Percentiles rank a stretch among this genome's conserved stretches.
These are phyloP conservation scores for Metschnikowia colocasiae DNA, from an alignment of 805 yeast genomes.

Conservation along the genomic window DNA sequence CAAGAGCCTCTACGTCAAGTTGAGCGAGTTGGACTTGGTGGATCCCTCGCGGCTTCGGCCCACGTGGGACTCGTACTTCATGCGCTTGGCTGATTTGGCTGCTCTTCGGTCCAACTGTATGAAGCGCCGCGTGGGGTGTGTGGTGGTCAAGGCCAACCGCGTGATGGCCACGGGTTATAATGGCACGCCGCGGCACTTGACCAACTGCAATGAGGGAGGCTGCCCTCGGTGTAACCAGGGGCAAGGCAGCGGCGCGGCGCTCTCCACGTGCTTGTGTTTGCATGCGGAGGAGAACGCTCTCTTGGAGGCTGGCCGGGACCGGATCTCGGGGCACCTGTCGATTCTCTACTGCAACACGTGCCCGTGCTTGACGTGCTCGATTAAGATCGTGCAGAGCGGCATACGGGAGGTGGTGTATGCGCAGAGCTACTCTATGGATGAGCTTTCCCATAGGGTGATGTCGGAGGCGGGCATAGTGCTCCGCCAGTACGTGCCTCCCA, in stretches of 20 bases:
- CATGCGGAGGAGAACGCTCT: slow-evolving; percentile 98
- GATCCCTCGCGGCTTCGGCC: slow-evolving; percentile 65
- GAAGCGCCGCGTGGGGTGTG: slow-evolving; percentile 97
- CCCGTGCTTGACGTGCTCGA: slow-evolving; percentile 94
- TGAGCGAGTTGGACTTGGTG: slow-evolving; percentile 37
- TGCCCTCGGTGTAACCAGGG: slow-evolving; percentile 84
- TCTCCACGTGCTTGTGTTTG: slow-evolving; percentile 84
- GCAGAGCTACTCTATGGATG: slow-evolving; percentile 90
- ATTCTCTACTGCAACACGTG: slow-evolving; percentile 92
- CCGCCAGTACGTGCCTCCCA: slow-evolving; percentile 47
- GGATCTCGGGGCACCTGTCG: slow-evolving; percentile 57
- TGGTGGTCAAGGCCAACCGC: slow-evolving; percentile 77
- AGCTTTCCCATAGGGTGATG: slow-evolving; percentile 64
- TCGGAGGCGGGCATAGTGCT: slow-evolving; percentile 68
- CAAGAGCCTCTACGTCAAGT: slow-evolving; percentile 32
- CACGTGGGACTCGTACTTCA: slow-evolving; percentile 93
- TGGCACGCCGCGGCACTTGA: slow-evolving; percentile 89
- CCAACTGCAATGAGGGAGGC: slow-evolving; percentile 94
- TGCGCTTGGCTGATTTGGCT: slow-evolving; percentile 90
- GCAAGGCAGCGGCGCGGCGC: slow-evolving; percentile 54
- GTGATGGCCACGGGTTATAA: slow-evolving; percentile 96
- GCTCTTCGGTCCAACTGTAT: slow-evolving; percentile 92
- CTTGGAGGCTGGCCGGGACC: slow-evolving; percentile 87
- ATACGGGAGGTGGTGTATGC: slow-evolving; percentile 89
- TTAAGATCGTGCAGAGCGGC: slow-evolving; percentile 92